Conservation (phyloP, 169 alveolate species). For the Plasmodium malariae region DNA sequence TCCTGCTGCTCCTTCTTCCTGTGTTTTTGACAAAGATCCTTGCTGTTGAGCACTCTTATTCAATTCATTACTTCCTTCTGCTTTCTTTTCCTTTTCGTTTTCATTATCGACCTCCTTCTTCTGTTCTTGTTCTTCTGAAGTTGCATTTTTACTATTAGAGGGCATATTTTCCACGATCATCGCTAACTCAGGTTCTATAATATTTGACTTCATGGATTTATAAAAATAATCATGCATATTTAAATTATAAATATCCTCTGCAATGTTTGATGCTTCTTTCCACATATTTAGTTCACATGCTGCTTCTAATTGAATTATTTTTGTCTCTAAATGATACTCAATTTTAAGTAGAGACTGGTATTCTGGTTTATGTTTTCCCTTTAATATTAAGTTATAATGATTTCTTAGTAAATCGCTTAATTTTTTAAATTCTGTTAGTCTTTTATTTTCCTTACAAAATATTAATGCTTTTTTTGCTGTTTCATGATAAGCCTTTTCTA, state of each 20-base stretch:
- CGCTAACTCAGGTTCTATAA: constrained; percentile 19
- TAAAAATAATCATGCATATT: constrained; percentile 87
- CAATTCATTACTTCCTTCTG: not conserved
- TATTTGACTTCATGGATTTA: constrained; percentile 25
- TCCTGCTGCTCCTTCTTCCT: not conserved
- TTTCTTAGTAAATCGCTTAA: constrained; percentile 95
- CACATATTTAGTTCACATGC: constrained; percentile 95
- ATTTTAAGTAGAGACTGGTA: constrained; percentile 88
- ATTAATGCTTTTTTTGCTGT: constrained; percentile 95
- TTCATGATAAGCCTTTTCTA: constrained; percentile 95
- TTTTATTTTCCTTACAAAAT: constrained; percentile 94
- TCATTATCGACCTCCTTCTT: not conserved
- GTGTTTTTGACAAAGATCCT: not conserved
- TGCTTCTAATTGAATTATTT: constrained; percentile 92
- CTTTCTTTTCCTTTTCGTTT: not conserved
- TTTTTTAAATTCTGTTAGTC: constrained; percentile 94
- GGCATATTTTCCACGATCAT: constrained; percentile 1
- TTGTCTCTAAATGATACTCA: constrained; percentile 91
- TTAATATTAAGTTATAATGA: constrained; percentile 92
- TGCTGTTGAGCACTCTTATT: not conserved
- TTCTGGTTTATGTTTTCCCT: constrained; percentile 90
- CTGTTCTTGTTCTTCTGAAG: not conserved
- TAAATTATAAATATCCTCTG: constrained; percentile 93
- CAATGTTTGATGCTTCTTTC: constrained; percentile 96
- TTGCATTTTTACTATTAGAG: not conserved